A percentile compares a stretch with the other conserved stretches of the same genome.
Evolutionary conservation across 116 monocot species (phyloP).

Genomic region (Posidonia oceanica): DNA sequence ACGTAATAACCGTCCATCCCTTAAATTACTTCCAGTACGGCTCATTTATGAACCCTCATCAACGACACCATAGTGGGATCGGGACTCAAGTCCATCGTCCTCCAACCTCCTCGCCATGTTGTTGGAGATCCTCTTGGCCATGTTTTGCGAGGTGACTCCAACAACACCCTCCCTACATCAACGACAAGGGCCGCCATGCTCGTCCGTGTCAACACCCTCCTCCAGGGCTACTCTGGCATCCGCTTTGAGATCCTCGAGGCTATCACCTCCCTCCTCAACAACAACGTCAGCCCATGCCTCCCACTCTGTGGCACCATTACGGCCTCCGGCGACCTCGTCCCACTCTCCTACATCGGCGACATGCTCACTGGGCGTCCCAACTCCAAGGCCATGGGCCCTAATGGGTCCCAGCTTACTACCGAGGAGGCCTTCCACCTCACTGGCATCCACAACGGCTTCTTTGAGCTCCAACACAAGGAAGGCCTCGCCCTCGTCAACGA

Average conservation of each 20-base stretch:
- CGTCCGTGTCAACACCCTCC: constrained; percentile 56
- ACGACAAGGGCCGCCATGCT: constrained; percentile 58
- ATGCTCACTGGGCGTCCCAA: constrained; percentile 51
- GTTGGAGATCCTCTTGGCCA: constrained; percentile 43
- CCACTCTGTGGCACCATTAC: constrained; percentile 50
- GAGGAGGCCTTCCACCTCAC: constrained; percentile 23
- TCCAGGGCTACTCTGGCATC: constrained; percentile 68
- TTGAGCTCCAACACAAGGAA: constrained; percentile 72
- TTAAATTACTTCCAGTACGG: too few species aligned
- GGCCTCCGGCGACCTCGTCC: constrained; percentile 59
- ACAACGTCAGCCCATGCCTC: constrained; percentile 29
- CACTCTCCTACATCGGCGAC: constrained; percentile 56
- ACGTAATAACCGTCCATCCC: too few species aligned
- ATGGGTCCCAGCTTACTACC: constrained; percentile 22
- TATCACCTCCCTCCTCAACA: constrained; percentile 40
- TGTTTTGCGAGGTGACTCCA: constrained; percentile 52
- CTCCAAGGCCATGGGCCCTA: constrained; percentile 28
- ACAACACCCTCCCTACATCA: constrained; percentile 28
- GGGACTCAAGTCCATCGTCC: constrained; percentile 54
- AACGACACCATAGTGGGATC: constrained; percentile 79
- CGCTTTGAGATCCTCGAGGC: constrained; percentile 42
- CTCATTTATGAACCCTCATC: too few species aligned
- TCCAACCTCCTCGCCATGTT: constrained; percentile 48
- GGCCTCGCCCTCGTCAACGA: constrained; percentile 74
- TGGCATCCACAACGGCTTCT: constrained; percentile 52